These are phyloP conservation scores for Potentilla sterilis DNA, from an alignment of 306 rosid species.

Conservation along the genomic window DNA sequence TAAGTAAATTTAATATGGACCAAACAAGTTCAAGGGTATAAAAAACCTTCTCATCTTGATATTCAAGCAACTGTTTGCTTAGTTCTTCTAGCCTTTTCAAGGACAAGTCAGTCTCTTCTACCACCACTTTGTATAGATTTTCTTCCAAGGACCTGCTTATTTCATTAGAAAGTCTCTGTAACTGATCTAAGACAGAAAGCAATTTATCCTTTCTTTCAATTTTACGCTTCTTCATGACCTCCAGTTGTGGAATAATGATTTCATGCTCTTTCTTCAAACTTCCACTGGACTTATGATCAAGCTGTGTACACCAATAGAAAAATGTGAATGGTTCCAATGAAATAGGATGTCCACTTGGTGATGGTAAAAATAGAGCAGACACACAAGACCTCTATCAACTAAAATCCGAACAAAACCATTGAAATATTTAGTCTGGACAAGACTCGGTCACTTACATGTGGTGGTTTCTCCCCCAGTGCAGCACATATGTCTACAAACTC, in stretches of 20 bases:
- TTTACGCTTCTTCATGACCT: slow-evolving; percentile 51
- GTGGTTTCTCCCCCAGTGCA: slow-evolving; percentile 54
- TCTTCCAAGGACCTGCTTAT: slow-evolving; percentile 33
- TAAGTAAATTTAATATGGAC: neutral
- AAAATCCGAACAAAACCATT: neutral
- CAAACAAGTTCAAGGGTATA: neutral
- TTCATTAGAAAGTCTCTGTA: slow-evolving; percentile 50
- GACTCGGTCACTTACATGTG: slow-evolving; percentile 32
- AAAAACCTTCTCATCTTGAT: slow-evolving; percentile 65
- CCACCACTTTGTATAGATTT: slow-evolving; percentile 25
- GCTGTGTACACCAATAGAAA: slow-evolving; percentile 30
- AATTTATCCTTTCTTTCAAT: slow-evolving; percentile 53
- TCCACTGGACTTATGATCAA: slow-evolving; percentile 38
- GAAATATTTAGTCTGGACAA: slow-evolving; percentile 15
- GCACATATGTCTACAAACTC: slow-evolving; percentile 53
- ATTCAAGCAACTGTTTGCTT: slow-evolving; percentile 30
- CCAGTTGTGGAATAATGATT: slow-evolving; percentile 42
- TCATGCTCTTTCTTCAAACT: slow-evolving; percentile 58
- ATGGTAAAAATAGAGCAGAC: neutral
- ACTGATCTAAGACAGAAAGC: slow-evolving; percentile 42
- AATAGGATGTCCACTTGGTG: neutral
- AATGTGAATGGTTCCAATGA: neutral
- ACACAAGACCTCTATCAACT: neutral
- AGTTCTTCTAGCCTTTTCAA: slow-evolving; percentile 50
- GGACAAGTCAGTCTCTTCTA: slow-evolving; percentile 60